A percentile compares a stretch with the other conserved stretches of the same genome.
These are phyloP conservation scores for Cylindrotheca closterium DNA, from an alignment of 108 stramenopile genomes.

Conservation along the genomic window DNA sequence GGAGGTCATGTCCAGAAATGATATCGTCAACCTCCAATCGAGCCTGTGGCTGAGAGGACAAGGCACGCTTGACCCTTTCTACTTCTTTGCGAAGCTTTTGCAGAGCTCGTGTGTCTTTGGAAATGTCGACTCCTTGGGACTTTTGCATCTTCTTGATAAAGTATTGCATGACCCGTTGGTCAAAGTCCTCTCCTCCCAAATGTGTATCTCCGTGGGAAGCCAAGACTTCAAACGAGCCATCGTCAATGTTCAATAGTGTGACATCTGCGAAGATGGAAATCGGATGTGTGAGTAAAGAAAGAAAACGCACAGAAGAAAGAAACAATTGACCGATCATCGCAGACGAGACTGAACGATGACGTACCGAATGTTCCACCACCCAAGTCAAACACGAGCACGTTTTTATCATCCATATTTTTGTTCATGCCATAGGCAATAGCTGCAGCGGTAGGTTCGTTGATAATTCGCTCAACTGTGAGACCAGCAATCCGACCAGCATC, in stretches of 20 bases:
- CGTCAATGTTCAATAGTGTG: slow-evolving; percentile 93
- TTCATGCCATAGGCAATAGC: slow-evolving; percentile 94
- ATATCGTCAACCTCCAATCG: slow-evolving; percentile 87
- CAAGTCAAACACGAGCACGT: slow-evolving; percentile 96
- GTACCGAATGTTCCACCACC: slow-evolving; percentile 95
- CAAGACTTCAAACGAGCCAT: slow-evolving; percentile 90
- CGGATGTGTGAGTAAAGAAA: not conserved
- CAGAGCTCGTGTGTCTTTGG: slow-evolving; percentile 68
- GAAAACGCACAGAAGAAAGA: not conserved
- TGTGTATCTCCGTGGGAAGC: slow-evolving; percentile 91
- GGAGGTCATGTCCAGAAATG: slow-evolving; percentile 79
- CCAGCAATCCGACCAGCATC: slow-evolving; percentile 97
- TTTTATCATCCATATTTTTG: slow-evolving; percentile 69
- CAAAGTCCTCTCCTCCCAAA: slow-evolving; percentile 90
- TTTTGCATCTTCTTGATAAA: slow-evolving; percentile 75
- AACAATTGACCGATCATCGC: not conserved
- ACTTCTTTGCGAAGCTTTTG: slow-evolving; percentile 88
- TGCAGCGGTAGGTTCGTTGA: slow-evolving; percentile 99
- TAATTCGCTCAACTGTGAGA: slow-evolving; percentile 91
- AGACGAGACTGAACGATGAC: too few species aligned
- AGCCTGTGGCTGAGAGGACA: slow-evolving; percentile 79
- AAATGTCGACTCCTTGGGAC: slow-evolving; percentile 53
- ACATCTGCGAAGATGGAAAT: slow-evolving; percentile 52
- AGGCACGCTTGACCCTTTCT: slow-evolving; percentile 89
- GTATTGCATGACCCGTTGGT: slow-evolving; percentile 90